Base-by-base conservation (phyloP, 257 asterid genomes). In the Thymus quinquecostatus region DNA sequence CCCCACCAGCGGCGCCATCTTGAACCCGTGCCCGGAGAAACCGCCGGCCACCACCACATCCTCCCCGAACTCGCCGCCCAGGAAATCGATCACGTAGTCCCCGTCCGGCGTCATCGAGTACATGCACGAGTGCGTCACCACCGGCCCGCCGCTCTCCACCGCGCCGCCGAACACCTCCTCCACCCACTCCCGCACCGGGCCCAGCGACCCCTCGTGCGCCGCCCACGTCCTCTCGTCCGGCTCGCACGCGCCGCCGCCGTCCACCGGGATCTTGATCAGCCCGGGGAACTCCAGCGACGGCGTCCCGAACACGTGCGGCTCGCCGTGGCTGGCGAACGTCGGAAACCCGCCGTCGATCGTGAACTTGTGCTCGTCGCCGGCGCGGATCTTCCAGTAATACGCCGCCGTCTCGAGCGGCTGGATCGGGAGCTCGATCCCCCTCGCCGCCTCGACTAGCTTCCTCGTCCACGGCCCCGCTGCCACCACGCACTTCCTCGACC, bases 61-160 rank as follows among this genome's bases (percentile, higher is more conserved):
- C 51, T 86, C 71, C 54, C 86, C 93, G 8, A 90, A 88, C 60
- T 87, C 86, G 0, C 94, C 97, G 30, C 89, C 93, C 81, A 92
- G 40, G 49, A 87, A 90, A 77, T 92, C 98, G 10, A 92, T 84
- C 61, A 90, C 90, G 60, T 57, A 92, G 58, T 92, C 98, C 79
- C 84, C 93, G 55, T 92, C 97, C 8, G 96, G 92, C 60, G 96
- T 90, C 94, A 92, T 85, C 0, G 98, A 92, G 63, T 92, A 92
- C 93, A 92, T 78, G 76, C 97, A 92, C 9, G 96, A 87, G 29
- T 92, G 97, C 27, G 70, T 74, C 78, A 83, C 2, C n/a, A 87
- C 86, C 1, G 96, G 94, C 66, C 69, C 76, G 13, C 38, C 72
- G 0, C 59, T 70, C 8, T 87, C 96, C 2, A 92, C 82, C 9